Percentiles rank a stretch among this genome's conserved stretches.
These are phyloP conservation scores for Claviceps citrina DNA, from an alignment of 2,329 filamentous ascomycete species.

Conservation along the genomic window DNA sequence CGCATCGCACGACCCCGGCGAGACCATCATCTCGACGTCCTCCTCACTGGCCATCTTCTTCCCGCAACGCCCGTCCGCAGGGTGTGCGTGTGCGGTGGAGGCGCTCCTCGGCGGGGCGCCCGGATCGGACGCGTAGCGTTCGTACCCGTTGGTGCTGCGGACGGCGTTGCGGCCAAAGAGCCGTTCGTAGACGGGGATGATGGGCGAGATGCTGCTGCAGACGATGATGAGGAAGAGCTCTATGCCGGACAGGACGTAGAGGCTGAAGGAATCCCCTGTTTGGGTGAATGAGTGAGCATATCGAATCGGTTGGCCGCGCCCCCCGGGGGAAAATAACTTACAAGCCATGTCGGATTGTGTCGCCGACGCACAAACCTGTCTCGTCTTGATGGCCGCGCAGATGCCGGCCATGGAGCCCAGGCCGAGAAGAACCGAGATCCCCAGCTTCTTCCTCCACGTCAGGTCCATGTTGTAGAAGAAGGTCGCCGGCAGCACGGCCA, in stretches of 20 bases:
- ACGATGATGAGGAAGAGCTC: slow-evolving; percentile 6
- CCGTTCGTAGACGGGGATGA: slow-evolving; percentile 5
- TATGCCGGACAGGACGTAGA: slow-evolving; percentile 3
- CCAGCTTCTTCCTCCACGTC: slow-evolving; percentile 1
- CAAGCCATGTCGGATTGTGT: not conserved
- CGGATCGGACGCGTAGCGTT: not conserved
- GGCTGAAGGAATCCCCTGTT: not conserved
- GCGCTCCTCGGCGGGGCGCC: not conserved
- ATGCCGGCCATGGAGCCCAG: slow-evolving; percentile 2
- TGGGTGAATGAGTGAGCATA: not conserved
- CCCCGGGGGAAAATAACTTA: no score
- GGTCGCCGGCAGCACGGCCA: slow-evolving; percentile 2
- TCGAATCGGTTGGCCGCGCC: no score
- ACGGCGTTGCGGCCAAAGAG: not conserved
- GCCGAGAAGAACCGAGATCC: slow-evolving; percentile 1
- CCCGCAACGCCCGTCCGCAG: no score
- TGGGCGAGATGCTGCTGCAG: slow-evolving; percentile 5
- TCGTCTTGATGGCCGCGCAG: slow-evolving; percentile 4
- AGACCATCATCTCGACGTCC: no score
- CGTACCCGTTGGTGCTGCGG: not conserved
- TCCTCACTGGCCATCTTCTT: no score
- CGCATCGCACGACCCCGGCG: no score
- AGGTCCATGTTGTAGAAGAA: slow-evolving; percentile 5
- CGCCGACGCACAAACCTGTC: not conserved
- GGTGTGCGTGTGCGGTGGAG: no score